Conservation (phyloP, 2,329 filamentous ascomycete species). For the Pseudovirgaria hyperparasitica region DNA sequence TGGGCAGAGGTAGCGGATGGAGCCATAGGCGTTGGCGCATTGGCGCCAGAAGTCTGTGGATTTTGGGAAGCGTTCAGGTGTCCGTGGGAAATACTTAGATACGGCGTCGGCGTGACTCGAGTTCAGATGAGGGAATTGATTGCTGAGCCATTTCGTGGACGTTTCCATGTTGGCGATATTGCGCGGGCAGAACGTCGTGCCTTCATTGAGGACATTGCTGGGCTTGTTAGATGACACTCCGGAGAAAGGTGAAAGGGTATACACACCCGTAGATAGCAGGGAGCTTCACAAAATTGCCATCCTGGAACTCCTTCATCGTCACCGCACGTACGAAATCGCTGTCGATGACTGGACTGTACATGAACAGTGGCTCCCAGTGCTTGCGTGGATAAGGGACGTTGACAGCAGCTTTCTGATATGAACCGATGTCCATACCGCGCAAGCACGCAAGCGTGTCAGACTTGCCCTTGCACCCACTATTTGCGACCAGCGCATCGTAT, state of each 20-base stretch:
- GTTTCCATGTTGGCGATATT: constrained; percentile 33
- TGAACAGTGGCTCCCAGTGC: constrained; percentile 31
- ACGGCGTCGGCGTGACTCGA: constrained; percentile 41
- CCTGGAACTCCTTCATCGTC: constrained; percentile 34
- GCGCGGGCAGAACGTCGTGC: constrained; percentile 46
- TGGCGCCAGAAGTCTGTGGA: constrained; percentile 46
- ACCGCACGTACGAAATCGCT: constrained; percentile 37
- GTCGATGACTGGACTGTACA: constrained; percentile 41
- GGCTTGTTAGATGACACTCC: constrained; percentile 43
- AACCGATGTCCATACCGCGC: constrained; percentile 29
- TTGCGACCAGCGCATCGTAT: constrained; percentile 37
- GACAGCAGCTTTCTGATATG: constrained; percentile 34
- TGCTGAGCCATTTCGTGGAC: constrained; percentile 42
- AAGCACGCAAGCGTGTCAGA: constrained; percentile 36
- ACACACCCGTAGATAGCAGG: constrained; percentile 42
- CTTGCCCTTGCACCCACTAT: constrained; percentile 32
- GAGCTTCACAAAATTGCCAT: constrained; percentile 37
- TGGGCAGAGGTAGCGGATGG: constrained; percentile 54
- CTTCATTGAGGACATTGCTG: constrained; percentile 56
- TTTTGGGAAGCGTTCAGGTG: constrained; percentile 29
- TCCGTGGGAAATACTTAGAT: constrained; percentile 40
- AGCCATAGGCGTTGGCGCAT: constrained; percentile 46
- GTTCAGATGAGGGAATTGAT: constrained; percentile 44
- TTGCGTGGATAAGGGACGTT: constrained; percentile 34
- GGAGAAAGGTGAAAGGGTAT: constrained; percentile 41